Evolutionary conservation across 1,284 basidiomycete species (phyloP), one percentile per base, ranked within the genome.

Genomic region (Marasmius fiardii): DNA sequence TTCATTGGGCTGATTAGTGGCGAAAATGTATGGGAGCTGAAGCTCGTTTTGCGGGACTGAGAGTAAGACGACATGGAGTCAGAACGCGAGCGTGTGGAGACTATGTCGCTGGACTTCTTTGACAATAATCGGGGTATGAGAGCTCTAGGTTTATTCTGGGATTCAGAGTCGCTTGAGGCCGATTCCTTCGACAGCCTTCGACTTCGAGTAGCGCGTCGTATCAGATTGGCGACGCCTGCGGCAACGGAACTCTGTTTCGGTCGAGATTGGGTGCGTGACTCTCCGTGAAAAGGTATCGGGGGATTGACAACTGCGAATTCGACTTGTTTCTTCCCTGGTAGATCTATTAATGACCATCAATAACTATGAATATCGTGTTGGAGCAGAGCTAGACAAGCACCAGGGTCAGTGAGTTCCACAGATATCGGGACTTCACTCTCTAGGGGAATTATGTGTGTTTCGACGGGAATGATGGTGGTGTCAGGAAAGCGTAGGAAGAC

Each of bases 181-280:
- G 70, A 53, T 6, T 59, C 54, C 7, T 54, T 43, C 6, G 54
- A 37, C 5, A 75, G 60, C 73, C 76, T 67, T 68, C 71, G 65
- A 48, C 75, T 63, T 59, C 77, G 61, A 65, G 72, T 62, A 65
- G 72, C 79, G 49, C 82, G 76, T 47, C 79, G 80, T 45, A 90
- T 69, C 28, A 88, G 67, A 41, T 73, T 82, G 51, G 80, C 77
- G 37, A 90, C 69, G 5, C 75, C 74, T n/a, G 78, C 78, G 4
- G 78, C 68, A 18, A 83, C 73, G 7, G 51, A 4, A n/a, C n/a
- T n/a, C 26, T 68, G 64, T 65, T 79, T 85, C 39, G 78, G 77
- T 43, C 74, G 70, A 20, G 18, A 16, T 41, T 39, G 14, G 31
- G 5, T 51, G 58, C 54, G 43, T 57, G 60, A 21, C 21, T 51